These are phyloP conservation scores for Astragalus membranaceus DNA, from an alignment of 306 rosid genomes.

Conservation along the genomic window DNA sequence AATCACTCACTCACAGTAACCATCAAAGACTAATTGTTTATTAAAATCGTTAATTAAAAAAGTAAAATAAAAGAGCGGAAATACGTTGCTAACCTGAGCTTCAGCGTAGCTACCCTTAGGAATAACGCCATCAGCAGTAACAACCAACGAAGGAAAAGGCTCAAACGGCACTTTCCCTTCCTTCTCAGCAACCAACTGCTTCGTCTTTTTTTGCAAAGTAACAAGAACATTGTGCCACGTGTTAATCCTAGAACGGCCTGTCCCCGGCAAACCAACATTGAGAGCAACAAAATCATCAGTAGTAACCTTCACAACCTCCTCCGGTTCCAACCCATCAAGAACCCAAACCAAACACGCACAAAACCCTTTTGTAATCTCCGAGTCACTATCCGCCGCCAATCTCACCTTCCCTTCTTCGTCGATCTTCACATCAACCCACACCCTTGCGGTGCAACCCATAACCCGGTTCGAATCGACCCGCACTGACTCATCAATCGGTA, in stretches of 20 bases:
- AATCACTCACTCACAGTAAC: neutral
- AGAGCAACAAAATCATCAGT: conserved; percentile 66
- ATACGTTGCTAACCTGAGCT: conserved; percentile 66
- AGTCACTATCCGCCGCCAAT: conserved; percentile 76
- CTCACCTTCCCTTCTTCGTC: conserved; percentile 62
- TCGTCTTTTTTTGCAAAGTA: conserved; percentile 77
- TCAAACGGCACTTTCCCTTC: conserved; percentile 60
- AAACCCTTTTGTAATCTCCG: conserved; percentile 75
- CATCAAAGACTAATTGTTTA: neutral
- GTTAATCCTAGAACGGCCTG: conserved; percentile 64
- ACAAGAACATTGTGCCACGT: conserved; percentile 93
- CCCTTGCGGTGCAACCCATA: conserved; percentile 95
- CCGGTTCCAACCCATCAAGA: conserved; percentile 66
- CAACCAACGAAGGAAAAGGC: conserved; percentile 66
- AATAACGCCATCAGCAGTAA: conserved; percentile 55
- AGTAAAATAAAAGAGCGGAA: neutral
- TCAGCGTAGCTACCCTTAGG: conserved; percentile 91
- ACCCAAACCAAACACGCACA: conserved; percentile 68
- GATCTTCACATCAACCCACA: conserved; percentile 61
- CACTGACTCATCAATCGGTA: conserved; percentile 31
- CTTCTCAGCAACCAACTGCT: conserved; percentile 53
- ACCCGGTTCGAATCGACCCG: conserved; percentile 70
- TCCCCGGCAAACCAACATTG: conserved; percentile 53
- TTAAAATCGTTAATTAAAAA: too few species aligned
- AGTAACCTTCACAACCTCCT: conserved; percentile 50